Evolutionary conservation across 495 filamentous ascomycete species (phyloP).

Genomic region (Usnea hakonensis): DNA sequence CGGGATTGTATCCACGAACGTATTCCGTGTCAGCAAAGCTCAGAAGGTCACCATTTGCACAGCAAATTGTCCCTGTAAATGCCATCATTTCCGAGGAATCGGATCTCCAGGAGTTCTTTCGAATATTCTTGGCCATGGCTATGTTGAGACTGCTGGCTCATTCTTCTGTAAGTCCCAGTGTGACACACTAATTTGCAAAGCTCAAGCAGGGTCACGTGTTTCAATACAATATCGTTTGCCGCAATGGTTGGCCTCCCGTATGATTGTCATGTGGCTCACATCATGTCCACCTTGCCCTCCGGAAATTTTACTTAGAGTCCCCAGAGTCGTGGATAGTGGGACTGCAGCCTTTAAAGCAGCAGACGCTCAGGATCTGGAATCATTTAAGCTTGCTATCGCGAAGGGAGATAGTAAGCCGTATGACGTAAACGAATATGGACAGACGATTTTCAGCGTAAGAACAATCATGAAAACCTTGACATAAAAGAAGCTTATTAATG

Average conservation of each 20-base stretch:
- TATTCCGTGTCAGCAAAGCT: background rate
- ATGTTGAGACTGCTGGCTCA: background rate
- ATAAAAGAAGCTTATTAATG: background rate
- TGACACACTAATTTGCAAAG: background rate
- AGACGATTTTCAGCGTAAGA: background rate
- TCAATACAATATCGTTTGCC: background rate
- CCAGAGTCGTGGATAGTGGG: background rate
- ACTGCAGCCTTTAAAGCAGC: background rate
- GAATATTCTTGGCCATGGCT: background rate
- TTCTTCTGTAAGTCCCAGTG: background rate
- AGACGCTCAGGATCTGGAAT: fast-evolving
- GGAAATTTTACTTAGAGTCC: conserved; percentile 6
- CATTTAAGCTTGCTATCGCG: background rate
- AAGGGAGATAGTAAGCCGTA: background rate
- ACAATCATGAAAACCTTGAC: background rate
- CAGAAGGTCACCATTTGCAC: background rate
- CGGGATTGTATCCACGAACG: background rate
- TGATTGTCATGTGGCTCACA: conserved; percentile 1
- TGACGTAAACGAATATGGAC: background rate
- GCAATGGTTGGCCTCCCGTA: conserved; percentile 1
- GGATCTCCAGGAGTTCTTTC: background rate
- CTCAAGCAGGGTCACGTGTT: background rate
- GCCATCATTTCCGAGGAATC: background rate
- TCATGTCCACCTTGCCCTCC: conserved; percentile 2
- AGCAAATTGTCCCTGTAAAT: background rate